These are phyloP conservation scores for Cryptococcus sp. DNA, from an alignment of 1,284 basidiomycete genomes.

Conservation along the genomic window DNA sequence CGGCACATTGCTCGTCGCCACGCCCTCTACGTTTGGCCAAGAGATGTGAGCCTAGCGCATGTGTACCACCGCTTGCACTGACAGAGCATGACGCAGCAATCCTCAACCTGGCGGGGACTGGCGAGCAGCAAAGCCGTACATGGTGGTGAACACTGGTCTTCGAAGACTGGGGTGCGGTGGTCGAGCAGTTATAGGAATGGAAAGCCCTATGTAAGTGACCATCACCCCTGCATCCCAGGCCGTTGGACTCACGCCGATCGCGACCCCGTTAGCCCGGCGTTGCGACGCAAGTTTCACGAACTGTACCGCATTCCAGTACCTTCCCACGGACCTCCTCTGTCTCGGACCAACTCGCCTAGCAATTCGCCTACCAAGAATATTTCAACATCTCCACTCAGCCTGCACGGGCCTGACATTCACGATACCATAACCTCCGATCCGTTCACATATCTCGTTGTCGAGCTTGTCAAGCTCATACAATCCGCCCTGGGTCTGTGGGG, in stretches of 20 bases:
- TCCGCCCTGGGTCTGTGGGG: constrained; percentile 45
- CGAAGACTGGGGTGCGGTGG: constrained; percentile 50
- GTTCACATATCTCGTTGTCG: constrained; percentile 39
- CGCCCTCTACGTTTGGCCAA: constrained; percentile 43
- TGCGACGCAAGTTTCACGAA: constrained; percentile 48
- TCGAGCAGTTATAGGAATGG: constrained; percentile 48
- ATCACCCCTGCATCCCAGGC: not conserved
- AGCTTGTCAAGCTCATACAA: constrained; percentile 48
- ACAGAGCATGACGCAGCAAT: constrained; percentile 11
- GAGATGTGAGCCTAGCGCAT: constrained; percentile 37
- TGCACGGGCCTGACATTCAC: not conserved
- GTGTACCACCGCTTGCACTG: not conserved
- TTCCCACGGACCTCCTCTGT: constrained; percentile 9
- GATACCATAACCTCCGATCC: constrained; percentile 30
- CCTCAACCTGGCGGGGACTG: constrained; percentile 46
- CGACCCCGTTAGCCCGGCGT: constrained; percentile 29
- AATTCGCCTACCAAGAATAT: constrained; percentile 26
- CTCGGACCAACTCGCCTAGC: constrained; percentile 27
- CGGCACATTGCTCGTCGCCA: constrained; percentile 44
- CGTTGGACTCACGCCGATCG: not conserved
- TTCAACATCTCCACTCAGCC: constrained; percentile 7
- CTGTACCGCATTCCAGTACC: constrained; percentile 42
- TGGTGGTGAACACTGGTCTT: constrained; percentile 48
- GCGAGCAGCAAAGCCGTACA: constrained; percentile 42
- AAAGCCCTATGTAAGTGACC: constrained; percentile 37